These are phyloP conservation scores for Phialophora tarda DNA, from an alignment of 2,329 filamentous ascomycete species.

Conservation along the genomic window DNA sequence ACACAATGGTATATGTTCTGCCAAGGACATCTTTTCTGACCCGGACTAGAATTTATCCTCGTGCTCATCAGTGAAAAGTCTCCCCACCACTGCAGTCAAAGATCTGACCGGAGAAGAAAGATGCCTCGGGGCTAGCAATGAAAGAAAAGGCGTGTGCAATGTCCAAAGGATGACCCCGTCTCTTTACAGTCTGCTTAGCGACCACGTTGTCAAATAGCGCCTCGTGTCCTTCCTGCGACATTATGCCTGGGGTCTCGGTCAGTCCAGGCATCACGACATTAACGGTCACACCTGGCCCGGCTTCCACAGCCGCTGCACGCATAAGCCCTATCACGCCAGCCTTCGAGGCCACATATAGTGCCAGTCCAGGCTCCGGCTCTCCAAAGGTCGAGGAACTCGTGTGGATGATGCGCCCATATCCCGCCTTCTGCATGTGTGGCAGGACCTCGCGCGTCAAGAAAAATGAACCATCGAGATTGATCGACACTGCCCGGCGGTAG, in stretches of 20 bases:
- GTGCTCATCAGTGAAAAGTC: constrained; percentile 2
- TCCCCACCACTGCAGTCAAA: constrained; percentile 18
- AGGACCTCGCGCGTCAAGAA: constrained; percentile 15
- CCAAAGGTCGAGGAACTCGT: constrained; percentile 9
- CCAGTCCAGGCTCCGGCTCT: constrained; percentile 10
- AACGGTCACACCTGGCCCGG: constrained; percentile 9
- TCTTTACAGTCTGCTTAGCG: constrained; percentile 15
- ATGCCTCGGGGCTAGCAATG: constrained; percentile 16
- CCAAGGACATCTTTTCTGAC: too few species aligned
- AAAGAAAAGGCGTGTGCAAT: constrained; percentile 14
- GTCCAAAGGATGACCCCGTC: constrained; percentile 11
- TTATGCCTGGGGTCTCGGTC: constrained; percentile 8
- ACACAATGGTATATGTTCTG: too few species aligned
- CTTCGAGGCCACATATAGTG: constrained; percentile 16
- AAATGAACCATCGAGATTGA: constrained; percentile 17
- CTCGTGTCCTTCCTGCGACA: constrained; percentile 4
- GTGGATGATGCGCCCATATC: constrained; percentile 22
- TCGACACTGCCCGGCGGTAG: constrained; percentile 7
- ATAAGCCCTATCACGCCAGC: constrained; percentile 14
- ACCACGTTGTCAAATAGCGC: constrained; percentile 15
- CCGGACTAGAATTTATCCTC: too few species aligned
- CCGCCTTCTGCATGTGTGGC: constrained; percentile 23
- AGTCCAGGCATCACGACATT: constrained; percentile 19
- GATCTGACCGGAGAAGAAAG: constrained; percentile 17
- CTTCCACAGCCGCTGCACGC: constrained; percentile 12